Percentiles rank a stretch among this genome's conserved stretches.
Evolutionary conservation across 2,329 filamentous ascomycete genomes (phyloP).

Genomic region (Eutypella sp.): DNA sequence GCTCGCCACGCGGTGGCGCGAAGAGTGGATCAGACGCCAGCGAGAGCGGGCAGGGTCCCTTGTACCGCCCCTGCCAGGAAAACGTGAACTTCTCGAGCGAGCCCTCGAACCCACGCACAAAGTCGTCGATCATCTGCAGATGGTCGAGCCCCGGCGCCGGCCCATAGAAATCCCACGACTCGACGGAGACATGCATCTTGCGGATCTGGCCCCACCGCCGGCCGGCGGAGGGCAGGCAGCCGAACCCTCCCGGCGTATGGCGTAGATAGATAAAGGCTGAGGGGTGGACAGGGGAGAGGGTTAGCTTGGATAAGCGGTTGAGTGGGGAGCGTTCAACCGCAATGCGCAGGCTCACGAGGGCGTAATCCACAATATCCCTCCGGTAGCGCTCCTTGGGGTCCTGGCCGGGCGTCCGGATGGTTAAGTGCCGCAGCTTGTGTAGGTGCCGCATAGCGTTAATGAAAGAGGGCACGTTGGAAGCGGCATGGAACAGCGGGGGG

Average conservation of each 20-base stretch:
- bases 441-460: conserved; percentile 67
- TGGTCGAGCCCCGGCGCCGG: conserved; percentile 61
- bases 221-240: conserved; percentile 65
- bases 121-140: conserved; percentile 75
- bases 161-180: conserved; percentile 61
- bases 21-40: conserved; percentile 68
- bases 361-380: conserved; percentile 78
- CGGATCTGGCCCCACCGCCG: conserved; percentile 74
- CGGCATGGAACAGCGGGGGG: conserved; percentile 81
- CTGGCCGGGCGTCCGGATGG: conserved; percentile 71
- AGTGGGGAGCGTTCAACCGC: conserved; percentile 71
- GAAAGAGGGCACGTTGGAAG: conserved; percentile 82
- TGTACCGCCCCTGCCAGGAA: conserved; percentile 63
- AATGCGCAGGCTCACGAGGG: conserved; percentile 80
- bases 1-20: conserved; percentile 45
- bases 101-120: conserved; percentile 64
- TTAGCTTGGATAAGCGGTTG: conserved; percentile 61
- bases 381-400: conserved; percentile 65
- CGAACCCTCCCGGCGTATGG: conserved; percentile 68
- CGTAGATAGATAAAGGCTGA: conserved; percentile 73
- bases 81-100: conserved; percentile 68
- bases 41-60: conserved; percentile 69
- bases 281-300: conserved; percentile 69
- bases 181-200: conserved; percentile 67
- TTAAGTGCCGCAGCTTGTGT: conserved; percentile 67